These are phyloP conservation scores for Aureobasidium mangrovei DNA, from an alignment of 2,329 filamentous ascomycete genomes.

Conservation along the genomic window DNA sequence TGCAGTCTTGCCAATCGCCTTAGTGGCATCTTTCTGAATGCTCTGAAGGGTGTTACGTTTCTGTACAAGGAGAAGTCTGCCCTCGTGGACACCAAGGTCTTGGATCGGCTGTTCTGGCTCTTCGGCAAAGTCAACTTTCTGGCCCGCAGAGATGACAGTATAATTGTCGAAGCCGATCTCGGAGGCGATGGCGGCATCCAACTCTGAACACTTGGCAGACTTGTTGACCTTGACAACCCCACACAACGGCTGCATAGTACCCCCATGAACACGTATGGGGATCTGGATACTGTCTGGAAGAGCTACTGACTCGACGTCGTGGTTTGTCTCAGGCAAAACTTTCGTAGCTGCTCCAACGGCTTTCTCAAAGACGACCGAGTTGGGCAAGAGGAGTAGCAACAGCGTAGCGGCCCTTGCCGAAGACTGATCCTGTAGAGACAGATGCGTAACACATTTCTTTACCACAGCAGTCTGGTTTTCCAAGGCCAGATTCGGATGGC, in stretches of 20 bases:
- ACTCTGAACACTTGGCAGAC: conserved; percentile 4
- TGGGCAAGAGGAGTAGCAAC: neutral
- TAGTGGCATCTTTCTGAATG: conserved; percentile 8
- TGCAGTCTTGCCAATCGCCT: conserved; percentile 31
- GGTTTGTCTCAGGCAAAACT: neutral
- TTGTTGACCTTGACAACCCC: neutral
- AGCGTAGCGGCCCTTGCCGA: neutral
- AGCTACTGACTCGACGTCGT: too few relatives aligned
- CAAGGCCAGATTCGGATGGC: neutral
- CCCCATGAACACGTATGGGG: conserved; percentile 1
- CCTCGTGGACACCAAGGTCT: neutral
- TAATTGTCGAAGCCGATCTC: conserved; percentile 11
- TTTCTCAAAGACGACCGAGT: neutral
- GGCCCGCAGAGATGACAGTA: conserved; percentile 11
- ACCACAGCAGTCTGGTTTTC: conserved; percentile 48
- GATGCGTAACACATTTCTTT: conserved; percentile 61
- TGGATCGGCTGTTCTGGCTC: conserved; percentile 4
- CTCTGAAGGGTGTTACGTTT: conserved; percentile 9
- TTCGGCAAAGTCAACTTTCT: conserved; percentile 8
- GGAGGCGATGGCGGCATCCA: neutral
- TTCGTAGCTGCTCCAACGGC: neutral
- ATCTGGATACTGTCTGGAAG: neutral
- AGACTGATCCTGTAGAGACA: neutral
- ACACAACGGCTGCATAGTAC: neutral
- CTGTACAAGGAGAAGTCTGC: conserved; percentile 13